Conservation (phyloP, 805 yeast genomes). For the Yamadazyma sp. region DNA sequence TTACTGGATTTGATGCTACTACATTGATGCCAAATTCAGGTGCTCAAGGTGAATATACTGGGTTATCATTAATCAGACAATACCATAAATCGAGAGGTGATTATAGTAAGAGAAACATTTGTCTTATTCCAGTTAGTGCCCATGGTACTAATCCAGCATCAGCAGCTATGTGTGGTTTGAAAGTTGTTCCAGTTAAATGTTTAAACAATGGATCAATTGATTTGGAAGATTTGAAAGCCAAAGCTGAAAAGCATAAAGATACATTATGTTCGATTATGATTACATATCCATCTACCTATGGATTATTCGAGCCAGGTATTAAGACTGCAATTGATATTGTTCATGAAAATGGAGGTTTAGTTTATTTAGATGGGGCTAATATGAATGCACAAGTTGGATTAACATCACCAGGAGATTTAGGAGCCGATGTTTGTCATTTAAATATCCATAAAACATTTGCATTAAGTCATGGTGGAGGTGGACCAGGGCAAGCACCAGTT, state of each 20-base stretch:
- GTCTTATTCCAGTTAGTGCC: slow-evolving; percentile 94
- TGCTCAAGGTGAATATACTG: slow-evolving; percentile 98
- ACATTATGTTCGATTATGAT: slow-evolving; percentile 90
- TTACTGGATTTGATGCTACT: slow-evolving; percentile 90
- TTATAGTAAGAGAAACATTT: slow-evolving; percentile 65
- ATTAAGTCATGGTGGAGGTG: slow-evolving; percentile 99
- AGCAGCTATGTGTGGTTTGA: slow-evolving; percentile 95
- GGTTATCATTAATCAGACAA: slow-evolving; percentile 78
- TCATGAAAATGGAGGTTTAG: slow-evolving; percentile 89
- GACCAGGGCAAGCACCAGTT: slow-evolving; percentile 98
- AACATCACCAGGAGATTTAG: slow-evolving; percentile 95
- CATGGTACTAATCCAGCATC: slow-evolving; percentile 99
- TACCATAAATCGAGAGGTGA: slow-evolving; percentile 74
- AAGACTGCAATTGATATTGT: slow-evolving; percentile 80
- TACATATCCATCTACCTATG: slow-evolving; percentile 96
- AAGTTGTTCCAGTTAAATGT: slow-evolving; percentile 91
- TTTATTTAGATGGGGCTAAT: slow-evolving; percentile 97
- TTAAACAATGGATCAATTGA: slow-evolving; percentile 82
- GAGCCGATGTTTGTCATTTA: slow-evolving; percentile 97
- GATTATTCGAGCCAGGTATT: slow-evolving; percentile 91
- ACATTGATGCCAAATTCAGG: slow-evolving; percentile 97
- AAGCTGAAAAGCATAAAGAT: slow-evolving; percentile 66
- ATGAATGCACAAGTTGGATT: slow-evolving; percentile 99
- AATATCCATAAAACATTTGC: slow-evolving; percentile 97
- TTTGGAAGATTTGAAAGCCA: slow-evolving; percentile 64